Percentiles rank a stretch among this genome's conserved stretches.
These are phyloP conservation scores for Acer campestre DNA, from an alignment of 345 rosid genomes.

Conservation along the genomic window DNA sequence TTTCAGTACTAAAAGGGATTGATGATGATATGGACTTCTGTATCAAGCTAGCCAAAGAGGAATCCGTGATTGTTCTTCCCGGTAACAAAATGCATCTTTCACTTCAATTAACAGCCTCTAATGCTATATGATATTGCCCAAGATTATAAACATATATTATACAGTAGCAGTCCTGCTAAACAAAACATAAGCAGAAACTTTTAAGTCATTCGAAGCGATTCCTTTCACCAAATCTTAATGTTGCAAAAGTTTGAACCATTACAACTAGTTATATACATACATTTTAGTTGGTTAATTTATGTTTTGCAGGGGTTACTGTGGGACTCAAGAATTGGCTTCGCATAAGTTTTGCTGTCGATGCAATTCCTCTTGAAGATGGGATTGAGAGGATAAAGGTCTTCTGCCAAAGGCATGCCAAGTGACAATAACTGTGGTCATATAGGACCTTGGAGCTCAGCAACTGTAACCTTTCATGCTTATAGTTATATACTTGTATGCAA, in stretches of 20 bases:
- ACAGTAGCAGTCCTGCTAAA: not conserved
- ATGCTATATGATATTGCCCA: not conserved
- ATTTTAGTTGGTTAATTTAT: not conserved
- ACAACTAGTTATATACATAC: no score
- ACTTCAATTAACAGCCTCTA: not conserved
- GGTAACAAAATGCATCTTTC: conserved; percentile 32
- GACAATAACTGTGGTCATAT: not conserved
- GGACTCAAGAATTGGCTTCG: conserved; percentile 58
- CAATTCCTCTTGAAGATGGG: conserved; percentile 38
- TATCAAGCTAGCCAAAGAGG: conserved; percentile 59
- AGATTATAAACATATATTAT: no score
- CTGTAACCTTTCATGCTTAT: no score
- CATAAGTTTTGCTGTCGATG: conserved; percentile 43
- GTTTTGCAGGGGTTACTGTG: conserved; percentile 36
- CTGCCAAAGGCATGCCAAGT: conserved; percentile 45
- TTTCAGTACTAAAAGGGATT: conserved; percentile 40
- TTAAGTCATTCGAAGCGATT: no score
- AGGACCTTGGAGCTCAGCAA: no score
- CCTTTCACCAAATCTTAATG: no score
- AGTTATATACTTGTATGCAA: no score
- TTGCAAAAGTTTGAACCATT: no score
- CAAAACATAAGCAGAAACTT: not conserved
- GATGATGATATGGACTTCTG: conserved; percentile 69
- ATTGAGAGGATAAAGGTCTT: conserved; percentile 44
- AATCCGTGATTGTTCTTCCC: conserved; percentile 52